These are phyloP conservation scores for Aureobasidium pullulans DNA, from an alignment of 2,329 filamentous ascomycete genomes.

Conservation along the genomic window DNA sequence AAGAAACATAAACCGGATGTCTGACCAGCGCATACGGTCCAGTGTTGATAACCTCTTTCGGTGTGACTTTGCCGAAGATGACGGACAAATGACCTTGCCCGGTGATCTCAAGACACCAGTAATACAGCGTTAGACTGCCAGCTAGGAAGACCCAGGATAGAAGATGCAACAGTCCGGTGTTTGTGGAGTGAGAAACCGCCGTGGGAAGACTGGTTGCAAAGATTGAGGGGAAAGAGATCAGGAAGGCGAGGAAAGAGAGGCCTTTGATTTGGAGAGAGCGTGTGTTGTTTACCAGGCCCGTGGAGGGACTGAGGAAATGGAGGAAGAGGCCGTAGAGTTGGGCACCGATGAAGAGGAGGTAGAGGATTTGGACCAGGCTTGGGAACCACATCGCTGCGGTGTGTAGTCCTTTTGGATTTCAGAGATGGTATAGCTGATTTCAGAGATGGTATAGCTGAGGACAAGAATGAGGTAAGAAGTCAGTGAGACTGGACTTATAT, in stretches of 20 bases:
- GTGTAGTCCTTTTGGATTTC: too few relatives aligned
- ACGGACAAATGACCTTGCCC: not conserved
- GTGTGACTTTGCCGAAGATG: constrained; percentile 11
- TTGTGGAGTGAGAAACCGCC: not conserved
- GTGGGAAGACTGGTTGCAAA: constrained; percentile 1
- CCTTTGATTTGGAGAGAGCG: not conserved
- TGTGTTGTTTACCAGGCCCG: not conserved
- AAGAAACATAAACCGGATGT: constrained; percentile 6
- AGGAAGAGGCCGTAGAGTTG: constrained; percentile 8
- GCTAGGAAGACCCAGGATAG: not conserved
- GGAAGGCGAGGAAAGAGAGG: not conserved
- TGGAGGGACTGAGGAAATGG: constrained; percentile 9
- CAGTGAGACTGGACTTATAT: not conserved
- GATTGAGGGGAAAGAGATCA: constrained; percentile 6
- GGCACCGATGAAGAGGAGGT: constrained; percentile 2
- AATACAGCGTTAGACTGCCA: not conserved
- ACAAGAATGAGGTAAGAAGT: not conserved
- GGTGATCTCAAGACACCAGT: not conserved
- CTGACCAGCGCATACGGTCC: constrained; percentile 10
- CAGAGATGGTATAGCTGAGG: too few relatives aligned
- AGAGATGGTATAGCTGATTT: too few relatives aligned
- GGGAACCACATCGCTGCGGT: constrained; percentile 2
- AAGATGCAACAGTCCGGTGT: not conserved
- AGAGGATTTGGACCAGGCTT: constrained; percentile 9
- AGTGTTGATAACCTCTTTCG: not conserved